Evolutionary conservation across 2,329 filamentous ascomycete species (phyloP), one percentile per base, ranked within the genome.

Genomic region (Penicillium sp.): DNA sequence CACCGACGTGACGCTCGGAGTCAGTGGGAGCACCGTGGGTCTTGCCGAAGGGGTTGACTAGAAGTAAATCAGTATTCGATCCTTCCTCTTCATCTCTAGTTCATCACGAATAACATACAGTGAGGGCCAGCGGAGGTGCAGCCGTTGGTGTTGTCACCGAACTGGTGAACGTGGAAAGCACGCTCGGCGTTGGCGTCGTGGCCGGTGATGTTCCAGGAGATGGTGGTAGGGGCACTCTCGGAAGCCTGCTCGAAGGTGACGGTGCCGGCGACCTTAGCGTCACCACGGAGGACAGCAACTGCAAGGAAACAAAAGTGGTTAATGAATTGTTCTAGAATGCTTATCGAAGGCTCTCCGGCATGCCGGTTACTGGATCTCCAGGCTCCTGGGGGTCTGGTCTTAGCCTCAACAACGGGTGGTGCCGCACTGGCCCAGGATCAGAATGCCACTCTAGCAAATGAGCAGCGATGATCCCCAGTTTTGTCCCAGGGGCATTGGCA

Each of bases 61-160:
- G 33, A 39, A 39, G 16, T 49, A 44, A 43, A 39, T 60, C 48
- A 63, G 59, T 15, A 23, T 19, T 46, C 13, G 10, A 33, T 43
- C 39, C 21, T 34, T 34, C 34, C 5, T 27, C 16, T 41, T 41
- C 5, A 23, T 36, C 5, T 36, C 19, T 27, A 15, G 31, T 15
- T 33, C 39, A 10, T 34, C 15, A 21, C 39, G 38, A 31, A 57
- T 15, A 10, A 81, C 90, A 76, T 82, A 96, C 92, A 99, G 84
- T 99, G 94, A 79, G 94, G 93, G 53, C 94, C 94, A 67, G 94
- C 94, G 67, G 90, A 96, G 67, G 93, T 97, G 90, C 94, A 99
- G 78, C 94, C 94, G 82, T 99, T 99, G 84, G 94, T 97, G 86
- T 97, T 97, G 86, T 97, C 94, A 77, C 94, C 94, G 74, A 96